Conservation (phyloP, 2,329 filamentous ascomycete species). For the Fusarium concolor region DNA sequence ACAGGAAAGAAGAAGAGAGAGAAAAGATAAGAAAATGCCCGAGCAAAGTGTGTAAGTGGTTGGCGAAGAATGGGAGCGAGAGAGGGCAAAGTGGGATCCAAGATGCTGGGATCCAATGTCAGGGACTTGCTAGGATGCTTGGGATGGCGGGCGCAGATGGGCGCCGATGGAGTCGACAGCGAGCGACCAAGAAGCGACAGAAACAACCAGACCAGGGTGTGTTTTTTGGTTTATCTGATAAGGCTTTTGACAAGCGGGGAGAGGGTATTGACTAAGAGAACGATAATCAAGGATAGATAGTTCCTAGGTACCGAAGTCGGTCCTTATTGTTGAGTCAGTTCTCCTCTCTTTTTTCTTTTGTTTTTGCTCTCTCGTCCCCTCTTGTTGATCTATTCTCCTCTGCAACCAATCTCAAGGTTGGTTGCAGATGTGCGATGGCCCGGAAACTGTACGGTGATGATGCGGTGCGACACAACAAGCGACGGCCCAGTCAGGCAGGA, state of each 20-base stretch:
- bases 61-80: constrained; percentile 27
- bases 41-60: constrained; percentile 45
- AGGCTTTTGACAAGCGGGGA: constrained; percentile 45
- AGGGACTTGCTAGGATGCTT: constrained; percentile 41
- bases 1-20: constrained; percentile 29
- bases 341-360: neutral
- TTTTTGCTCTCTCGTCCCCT: neutral
- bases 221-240: constrained; percentile 43
- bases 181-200: neutral
- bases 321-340: constrained; percentile 32
- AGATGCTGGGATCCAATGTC: constrained; percentile 45
- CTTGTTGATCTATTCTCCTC: neutral
- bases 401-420: neutral
- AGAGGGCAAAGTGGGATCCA: constrained; percentile 46
- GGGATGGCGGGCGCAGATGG: constrained; percentile 48
- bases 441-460: constrained; percentile 16
- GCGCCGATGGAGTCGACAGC: constrained; percentile 44
- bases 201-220: constrained; percentile 32
- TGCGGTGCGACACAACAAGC: constrained; percentile 14
- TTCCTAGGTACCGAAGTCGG: constrained; percentile 20
- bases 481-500: neutral
- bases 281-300: constrained; percentile 23
- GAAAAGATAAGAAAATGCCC: constrained; percentile 44
- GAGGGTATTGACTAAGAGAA: constrained; percentile 42
- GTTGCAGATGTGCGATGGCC: constrained; percentile 8